phyloP scores from a whole-genome alignment of 352 stramenopile species.

The Peronospora belbahrii region DNA sequence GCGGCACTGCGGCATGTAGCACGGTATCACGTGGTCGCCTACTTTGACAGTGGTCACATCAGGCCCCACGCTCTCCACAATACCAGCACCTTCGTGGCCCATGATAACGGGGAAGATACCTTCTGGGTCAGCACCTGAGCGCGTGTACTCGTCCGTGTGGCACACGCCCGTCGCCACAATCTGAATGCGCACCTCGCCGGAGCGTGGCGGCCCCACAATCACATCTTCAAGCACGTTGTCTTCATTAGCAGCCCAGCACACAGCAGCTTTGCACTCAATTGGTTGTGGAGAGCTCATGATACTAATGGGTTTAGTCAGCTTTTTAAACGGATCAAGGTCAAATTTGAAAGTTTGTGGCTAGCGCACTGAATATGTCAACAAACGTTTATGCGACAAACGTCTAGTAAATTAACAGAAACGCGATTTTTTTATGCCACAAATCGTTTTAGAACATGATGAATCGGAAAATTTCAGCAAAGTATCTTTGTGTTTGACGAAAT shows the following conservation, averaged over 20 bases:
- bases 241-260: constrained; percentile 83
- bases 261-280: constrained; percentile 86
- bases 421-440: too few relatives aligned
- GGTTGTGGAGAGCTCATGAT: constrained; percentile 51
- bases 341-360: too few relatives aligned
- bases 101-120: constrained; percentile 84
- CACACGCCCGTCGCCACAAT: constrained; percentile 81
- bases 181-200: constrained; percentile 76
- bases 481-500: too few relatives aligned
- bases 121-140: constrained; percentile 68
- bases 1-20: constrained; percentile 90
- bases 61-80: constrained; percentile 76
- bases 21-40: constrained; percentile 92
- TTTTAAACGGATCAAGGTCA: too few relatives aligned
- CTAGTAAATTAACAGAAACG: too few relatives aligned
- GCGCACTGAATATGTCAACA: too few relatives aligned
- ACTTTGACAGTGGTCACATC: constrained; percentile 77
- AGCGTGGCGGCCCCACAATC: constrained; percentile 51
- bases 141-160: constrained; percentile 86
- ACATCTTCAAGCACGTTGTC: constrained; percentile 81
- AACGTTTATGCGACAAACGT: too few relatives aligned
- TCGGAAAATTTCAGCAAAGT: too few relatives aligned
- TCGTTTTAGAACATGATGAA: too few relatives aligned
- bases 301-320: too few relatives aligned
- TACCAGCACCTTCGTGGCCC: constrained; percentile 76